Evolutionary conservation across 2,329 filamentous ascomycete species (phyloP).

Genomic region (Fusarium marasasianum): DNA sequence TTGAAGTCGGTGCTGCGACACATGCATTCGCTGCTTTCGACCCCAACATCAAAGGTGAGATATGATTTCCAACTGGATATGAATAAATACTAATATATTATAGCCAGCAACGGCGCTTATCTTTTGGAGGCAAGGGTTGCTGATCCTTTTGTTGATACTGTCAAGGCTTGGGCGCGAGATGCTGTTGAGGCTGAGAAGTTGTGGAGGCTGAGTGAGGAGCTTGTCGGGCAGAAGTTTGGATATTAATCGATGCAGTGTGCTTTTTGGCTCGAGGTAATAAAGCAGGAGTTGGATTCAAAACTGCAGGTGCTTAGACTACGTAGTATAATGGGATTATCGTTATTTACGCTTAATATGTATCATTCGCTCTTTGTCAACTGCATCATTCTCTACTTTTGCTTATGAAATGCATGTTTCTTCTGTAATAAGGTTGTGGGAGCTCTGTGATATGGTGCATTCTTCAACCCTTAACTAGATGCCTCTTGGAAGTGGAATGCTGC

Average conservation of each 20-base stretch:
- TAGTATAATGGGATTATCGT: not conserved
- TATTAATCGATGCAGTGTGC: constrained; percentile 19
- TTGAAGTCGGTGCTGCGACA: constrained; percentile 46
- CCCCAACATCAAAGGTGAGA: constrained; percentile 44
- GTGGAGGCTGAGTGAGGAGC: constrained; percentile 57
- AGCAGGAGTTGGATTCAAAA: not conserved
- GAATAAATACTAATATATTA: not conserved
- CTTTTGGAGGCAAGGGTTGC: constrained; percentile 47
- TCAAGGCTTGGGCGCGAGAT: constrained; percentile 46
- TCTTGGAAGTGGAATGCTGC: not conserved
- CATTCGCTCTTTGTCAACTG: not conserved
- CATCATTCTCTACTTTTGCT: not conserved
- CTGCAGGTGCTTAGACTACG: not conserved
- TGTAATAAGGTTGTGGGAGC: too few species aligned
- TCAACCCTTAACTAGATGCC: not conserved
- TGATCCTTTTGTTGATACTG: constrained; percentile 43
- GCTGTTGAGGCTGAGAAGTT: constrained; percentile 52
- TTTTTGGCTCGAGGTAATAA: not conserved
- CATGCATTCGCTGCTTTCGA: constrained; percentile 52
- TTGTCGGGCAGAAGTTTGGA: constrained; percentile 54
- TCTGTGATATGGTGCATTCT: not conserved
- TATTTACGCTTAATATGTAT: not conserved
- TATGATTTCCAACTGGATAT: rapidly evolving
- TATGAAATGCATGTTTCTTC: not conserved
- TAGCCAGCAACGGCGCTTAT: constrained; percentile 47